Evolutionary conservation across 2,329 filamentous ascomycete species (phyloP), one percentile per base, ranked within the genome.

Genomic region (Aspergillus nomiae): DNA sequence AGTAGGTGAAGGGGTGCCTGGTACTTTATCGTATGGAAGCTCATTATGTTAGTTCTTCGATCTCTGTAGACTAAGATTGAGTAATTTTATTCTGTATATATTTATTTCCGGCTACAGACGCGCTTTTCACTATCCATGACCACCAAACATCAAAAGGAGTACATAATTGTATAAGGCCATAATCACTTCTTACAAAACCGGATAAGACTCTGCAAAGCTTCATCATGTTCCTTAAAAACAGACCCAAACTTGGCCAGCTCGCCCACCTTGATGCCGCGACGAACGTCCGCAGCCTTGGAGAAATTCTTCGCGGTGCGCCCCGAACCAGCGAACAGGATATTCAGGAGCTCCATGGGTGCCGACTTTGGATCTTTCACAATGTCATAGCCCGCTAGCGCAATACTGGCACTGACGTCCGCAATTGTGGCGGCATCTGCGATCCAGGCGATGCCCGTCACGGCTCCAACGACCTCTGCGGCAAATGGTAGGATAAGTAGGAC

Each of bases 401-500:
- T 28, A 12, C 50, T 63, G 11, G 55, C 55, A 14, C 60, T 56
- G 36, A 64, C 43, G 6, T 60, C 64, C 2, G 62, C 56, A 3
- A 67, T 41, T 14, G 48, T 19, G 30, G 59, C 58, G 4, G 53
- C 54, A 34, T 55, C 53, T 8, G 65, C 62, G n/a, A 67, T 14
- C 24, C 43, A 58, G 16, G 62, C 51, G 19, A 54, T 48, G 2
- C 60, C 56, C n/a, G 58, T 58, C 19, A 60, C 46, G 11, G 59
- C 45, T 3, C 43, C 60, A 12, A 46, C 54, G 28, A 56, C 56
- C 45, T 66, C 60, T 1, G 53, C 60, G 7, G 58, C 56, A 38
- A 67, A 67, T 7, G 64, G 62, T 14, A 66, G 30, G 32, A 66
- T 43, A 24, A 60, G 48, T 43, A 67, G 56, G 34, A 67, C 50